phyloP scores from a whole-genome alignment of 768 basidiomycete species.

The Lyophyllum decastes region DNA sequence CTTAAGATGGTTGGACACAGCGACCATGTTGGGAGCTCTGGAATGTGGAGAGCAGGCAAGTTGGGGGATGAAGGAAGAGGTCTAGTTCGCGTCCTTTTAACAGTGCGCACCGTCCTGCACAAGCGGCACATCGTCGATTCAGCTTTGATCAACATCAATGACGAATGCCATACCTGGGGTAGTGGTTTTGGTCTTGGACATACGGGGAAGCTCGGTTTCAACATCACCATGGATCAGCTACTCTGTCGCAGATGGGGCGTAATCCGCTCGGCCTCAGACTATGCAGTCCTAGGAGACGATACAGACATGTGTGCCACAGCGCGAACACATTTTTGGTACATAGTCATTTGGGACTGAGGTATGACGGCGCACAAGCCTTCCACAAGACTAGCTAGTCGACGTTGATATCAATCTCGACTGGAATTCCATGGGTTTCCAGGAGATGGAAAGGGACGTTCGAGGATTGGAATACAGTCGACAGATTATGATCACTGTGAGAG shows the following conservation, averaged over 20 bases:
- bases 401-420: not conserved
- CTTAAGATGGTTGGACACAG: slow-evolving; percentile 11
- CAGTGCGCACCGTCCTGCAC: not conserved
- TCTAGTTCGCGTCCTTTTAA: not conserved
- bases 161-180: not conserved
- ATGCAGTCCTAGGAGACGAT: not conserved
- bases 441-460: not conserved
- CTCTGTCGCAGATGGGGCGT: not conserved
- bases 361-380: not conserved
- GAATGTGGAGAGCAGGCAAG: not conserved
- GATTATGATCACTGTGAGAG: not conserved
- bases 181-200: not conserved
- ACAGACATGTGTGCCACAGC: too few relatives aligned
- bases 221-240: not conserved
- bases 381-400: not conserved
- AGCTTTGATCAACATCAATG: not conserved
- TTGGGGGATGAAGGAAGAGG: not conserved
- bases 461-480: not conserved
- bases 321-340: too few relatives aligned
- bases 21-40: slow-evolving; percentile 3
- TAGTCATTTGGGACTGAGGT: too few relatives aligned
- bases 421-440: not conserved
- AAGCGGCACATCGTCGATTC: not conserved
- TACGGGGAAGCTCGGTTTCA: not conserved
- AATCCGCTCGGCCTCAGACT: not conserved